Evolutionary conservation across 2,329 filamentous ascomycete species (phyloP), one percentile per base, ranked within the genome.

Genomic region (Emericellopsis atlantica): DNA sequence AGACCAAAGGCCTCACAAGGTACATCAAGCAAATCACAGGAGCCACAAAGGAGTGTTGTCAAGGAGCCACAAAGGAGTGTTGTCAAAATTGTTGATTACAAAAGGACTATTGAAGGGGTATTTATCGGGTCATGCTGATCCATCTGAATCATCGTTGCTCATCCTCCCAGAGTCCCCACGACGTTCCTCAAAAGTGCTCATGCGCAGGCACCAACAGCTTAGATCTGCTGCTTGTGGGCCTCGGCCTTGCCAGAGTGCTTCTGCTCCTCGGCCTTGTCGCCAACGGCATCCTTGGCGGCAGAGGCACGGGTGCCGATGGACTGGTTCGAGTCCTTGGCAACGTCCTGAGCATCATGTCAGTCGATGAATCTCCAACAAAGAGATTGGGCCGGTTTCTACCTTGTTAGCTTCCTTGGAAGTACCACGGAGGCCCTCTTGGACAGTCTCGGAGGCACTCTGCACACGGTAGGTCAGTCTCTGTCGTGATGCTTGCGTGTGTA

Each of bases 331-430:
- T 76, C 74, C 71, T 82, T 81, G 59, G 78, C 79, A 49, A 76
- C 69, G 49, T 70, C 56, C 26, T 26, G 24, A 6, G 24, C 6
- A 26, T 10, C 6, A 6, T 26, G 24, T 26, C 24, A 26, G 24
- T 26, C 10, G 24, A 6, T 26, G 24, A 10, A 10, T 10, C 6
- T 26, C 24, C 10, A 10, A 10, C 10, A 10, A 10, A 10, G 10
- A 26, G 24, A 6, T 26, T 6, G 24, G 24, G 10, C 6, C 6
- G 10, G n/a, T n/a, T n/a, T 10, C 6, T 6, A 26, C 24, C 74
- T 83, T 81, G 74, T 83, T 82, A 66, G 66, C 66, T 65, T 81
- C 76, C 74, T 83, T 82, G 64, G 69, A 74, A 46, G 72, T 64
- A 49, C 70, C 67, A 46, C 65, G 64, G 47, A 67, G 56, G 45